Evolutionary conservation across 2,329 filamentous ascomycete genomes (phyloP), one percentile per base, ranked within the genome.

Genomic region (Scedosporium minutisporum): DNA sequence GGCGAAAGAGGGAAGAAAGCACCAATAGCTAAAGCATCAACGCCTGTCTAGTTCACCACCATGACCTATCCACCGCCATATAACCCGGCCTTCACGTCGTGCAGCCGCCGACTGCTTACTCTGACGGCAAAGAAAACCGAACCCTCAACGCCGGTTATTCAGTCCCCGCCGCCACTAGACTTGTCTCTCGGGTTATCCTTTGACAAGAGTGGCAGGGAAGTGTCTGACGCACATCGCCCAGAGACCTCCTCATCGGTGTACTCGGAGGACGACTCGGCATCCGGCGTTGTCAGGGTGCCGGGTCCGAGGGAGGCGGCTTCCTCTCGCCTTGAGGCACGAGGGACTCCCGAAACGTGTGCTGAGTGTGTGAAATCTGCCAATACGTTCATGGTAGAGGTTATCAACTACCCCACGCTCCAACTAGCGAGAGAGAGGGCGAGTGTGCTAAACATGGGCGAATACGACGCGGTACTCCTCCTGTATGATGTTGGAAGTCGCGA

Each of bases 401-500:
- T 70, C 63, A 71, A 71, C 66, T 67, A 69, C 61, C 70, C 70
- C 5, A 63, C 48, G 16, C 67, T 72, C 4, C 69, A 71, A 48
- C 23, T 46, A 6, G 59, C 64, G 33, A 55, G 58, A 4, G 63
- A 65, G 12, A 67, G 69, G n/a, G 58, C 65, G 3, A 64, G 65
- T 12, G 65, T 68, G 6, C 65, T 69, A 23, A 41, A 64, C 27
- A 66, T 64, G 44, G 65, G 66, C 4, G 65, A 67, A 18, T 72
- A 70, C 63, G 70, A 72, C 41, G 71, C 70, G 7, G 65, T 71
- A 9, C 62, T 72, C 16, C 66, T 72, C 1, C 65, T 71, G 9
- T 72, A 72, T 64, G 70, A 72, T 62, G 64, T 72, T 12, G 63
- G 63, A 16, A 65, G 63, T 58, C 64, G 68, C 29, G 57, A 46